These are phyloP conservation scores for Triglochin maritima DNA, from an alignment of 106 monocot genomes.

Conservation along the genomic window DNA sequence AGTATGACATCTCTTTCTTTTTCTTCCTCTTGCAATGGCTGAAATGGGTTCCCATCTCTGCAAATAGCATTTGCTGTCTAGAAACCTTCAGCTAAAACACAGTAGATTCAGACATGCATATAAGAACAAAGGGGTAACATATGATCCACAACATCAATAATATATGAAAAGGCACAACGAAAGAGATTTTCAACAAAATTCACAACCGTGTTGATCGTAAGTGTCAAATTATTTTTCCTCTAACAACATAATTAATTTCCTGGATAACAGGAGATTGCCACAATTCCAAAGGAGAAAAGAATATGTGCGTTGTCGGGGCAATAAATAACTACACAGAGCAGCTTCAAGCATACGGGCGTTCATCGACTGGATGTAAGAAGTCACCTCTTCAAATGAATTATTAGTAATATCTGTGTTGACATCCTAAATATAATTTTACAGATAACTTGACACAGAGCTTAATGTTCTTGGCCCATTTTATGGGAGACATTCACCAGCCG, in stretches of 20 bases:
- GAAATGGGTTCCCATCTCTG: background rate
- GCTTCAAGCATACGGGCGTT: slow-evolving; percentile 33
- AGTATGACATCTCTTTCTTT: slow-evolving; percentile 20
- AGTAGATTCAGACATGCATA: too few relatives aligned
- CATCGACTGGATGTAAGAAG: slow-evolving; percentile 32
- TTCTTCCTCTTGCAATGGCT: background rate
- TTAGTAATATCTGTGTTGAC: background rate
- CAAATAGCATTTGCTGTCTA: background rate
- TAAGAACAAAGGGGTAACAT: too few relatives aligned
- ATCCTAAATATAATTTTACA: slow-evolving; percentile 5
- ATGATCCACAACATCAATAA: too few relatives aligned
- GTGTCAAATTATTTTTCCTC: background rate
- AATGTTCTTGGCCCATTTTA: slow-evolving; percentile 82
- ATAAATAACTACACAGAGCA: slow-evolving; percentile 83
- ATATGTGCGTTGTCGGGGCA: slow-evolving; percentile 72
- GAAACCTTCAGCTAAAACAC: background rate
- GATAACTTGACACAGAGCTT: slow-evolving; percentile 73
- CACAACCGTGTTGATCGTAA: background rate
- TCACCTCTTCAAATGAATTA: background rate
- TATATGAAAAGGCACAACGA: too few relatives aligned
- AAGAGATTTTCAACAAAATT: background rate
- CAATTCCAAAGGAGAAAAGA: slow-evolving; percentile 25
- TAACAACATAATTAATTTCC: background rate
- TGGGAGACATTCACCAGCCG: slow-evolving; percentile 83
- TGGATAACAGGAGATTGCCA: slow-evolving; percentile 61